Percentiles rank a stretch among this genome's conserved stretches.
These are phyloP conservation scores for Podospora anserina DNA, from an alignment of 495 filamentous ascomycete species.

Conservation along the genomic window DNA sequence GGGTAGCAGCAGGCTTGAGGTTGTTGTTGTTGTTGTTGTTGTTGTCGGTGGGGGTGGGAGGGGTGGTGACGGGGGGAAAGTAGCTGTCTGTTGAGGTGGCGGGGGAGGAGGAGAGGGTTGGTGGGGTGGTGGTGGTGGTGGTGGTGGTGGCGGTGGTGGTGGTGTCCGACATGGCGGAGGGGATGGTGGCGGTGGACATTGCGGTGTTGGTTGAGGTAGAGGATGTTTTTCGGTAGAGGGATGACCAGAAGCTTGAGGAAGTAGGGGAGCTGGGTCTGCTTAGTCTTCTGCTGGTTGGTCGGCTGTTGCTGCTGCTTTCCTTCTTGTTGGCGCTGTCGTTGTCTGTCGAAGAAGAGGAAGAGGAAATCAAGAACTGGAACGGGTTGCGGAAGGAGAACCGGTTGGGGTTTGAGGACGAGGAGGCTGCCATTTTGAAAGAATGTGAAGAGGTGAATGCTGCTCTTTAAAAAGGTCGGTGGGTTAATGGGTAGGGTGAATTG, in stretches of 20 bases:
- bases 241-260: not conserved
- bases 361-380: not conserved
- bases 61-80: not conserved
- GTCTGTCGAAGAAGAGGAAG: not conserved
- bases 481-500: not conserved
- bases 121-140: not conserved
- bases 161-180: not conserved
- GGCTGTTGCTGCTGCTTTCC: not conserved
- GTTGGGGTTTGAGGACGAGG: not conserved
- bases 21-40: not conserved
- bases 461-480: not conserved
- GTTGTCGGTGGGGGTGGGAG: not conserved
- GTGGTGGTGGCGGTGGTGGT: not conserved
- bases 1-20: too few relatives aligned
- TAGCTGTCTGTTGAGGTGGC: not conserved
- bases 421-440: not conserved
- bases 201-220: not conserved
- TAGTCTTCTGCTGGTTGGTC: not conserved
- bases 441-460: not conserved
- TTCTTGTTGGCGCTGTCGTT: not conserved
- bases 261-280: not conserved
- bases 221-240: not conserved
- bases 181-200: not conserved
- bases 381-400: conserved; percentile 5
- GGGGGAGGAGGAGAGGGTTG: conserved; percentile 5